Evolutionary conservation across 2,329 filamentous ascomycete species (phyloP).

Genomic region (Nigrograna mackinnonii): DNA sequence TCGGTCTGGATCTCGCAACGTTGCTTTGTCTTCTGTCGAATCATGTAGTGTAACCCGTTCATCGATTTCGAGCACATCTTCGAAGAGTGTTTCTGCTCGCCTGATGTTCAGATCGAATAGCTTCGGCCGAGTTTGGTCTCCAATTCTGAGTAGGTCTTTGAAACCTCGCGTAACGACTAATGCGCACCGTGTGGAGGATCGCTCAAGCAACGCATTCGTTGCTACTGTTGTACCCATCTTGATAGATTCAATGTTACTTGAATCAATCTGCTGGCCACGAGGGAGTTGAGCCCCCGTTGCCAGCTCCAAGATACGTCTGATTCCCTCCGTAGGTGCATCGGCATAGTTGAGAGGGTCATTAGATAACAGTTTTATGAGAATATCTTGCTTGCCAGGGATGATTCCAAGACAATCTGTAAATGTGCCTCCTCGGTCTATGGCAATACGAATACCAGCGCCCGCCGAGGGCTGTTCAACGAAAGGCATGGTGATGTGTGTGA

Average conservation of each 20-base stretch:
- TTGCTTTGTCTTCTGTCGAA: slow-evolving; percentile 18
- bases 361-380: slow-evolving; percentile 33
- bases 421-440: slow-evolving; percentile 30
- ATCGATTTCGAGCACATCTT: slow-evolving; percentile 21
- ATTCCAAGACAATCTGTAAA: slow-evolving; percentile 29
- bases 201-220: slow-evolving; percentile 26
- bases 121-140: slow-evolving; percentile 26
- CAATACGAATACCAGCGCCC: slow-evolving; percentile 15
- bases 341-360: slow-evolving; percentile 31
- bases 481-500: slow-evolving; percentile 8
- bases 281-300: slow-evolving; percentile 17
- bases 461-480: slow-evolving; percentile 9
- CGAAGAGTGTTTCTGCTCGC: slow-evolving; percentile 19
- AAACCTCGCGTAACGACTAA: slow-evolving; percentile 23
- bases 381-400: slow-evolving; percentile 21
- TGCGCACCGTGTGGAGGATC: slow-evolving; percentile 14
- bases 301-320: slow-evolving; percentile 31
- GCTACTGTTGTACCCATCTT: slow-evolving; percentile 26
- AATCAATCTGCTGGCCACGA: slow-evolving; percentile 21
- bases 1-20: slow-evolving; percentile 6
- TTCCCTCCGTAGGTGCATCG: slow-evolving; percentile 37
- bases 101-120: slow-evolving; percentile 27
- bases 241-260: slow-evolving; percentile 18
- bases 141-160: slow-evolving; percentile 23
- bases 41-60: slow-evolving; percentile 26